Evolutionary conservation across 2,329 filamentous ascomycete species (phyloP).

Genomic region (Alternaria novae-zelandiae): DNA sequence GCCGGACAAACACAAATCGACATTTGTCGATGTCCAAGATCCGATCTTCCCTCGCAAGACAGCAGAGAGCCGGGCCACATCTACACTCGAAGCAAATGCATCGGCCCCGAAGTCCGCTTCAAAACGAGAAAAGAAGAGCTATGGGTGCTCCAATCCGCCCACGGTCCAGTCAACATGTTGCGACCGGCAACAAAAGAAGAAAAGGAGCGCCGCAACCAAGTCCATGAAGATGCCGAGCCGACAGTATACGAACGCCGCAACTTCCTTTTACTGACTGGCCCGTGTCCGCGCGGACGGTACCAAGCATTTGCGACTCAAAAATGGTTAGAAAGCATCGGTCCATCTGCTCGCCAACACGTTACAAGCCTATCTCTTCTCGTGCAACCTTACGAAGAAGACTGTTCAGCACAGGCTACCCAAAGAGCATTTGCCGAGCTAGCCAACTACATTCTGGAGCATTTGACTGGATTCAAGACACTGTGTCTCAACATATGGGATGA

Average conservation of each 20-base stretch:
- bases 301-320: slow-evolving; percentile 39
- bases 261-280: slow-evolving; percentile 37
- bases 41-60: slow-evolving; percentile 5
- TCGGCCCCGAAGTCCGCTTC: slow-evolving; percentile 32
- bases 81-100: slow-evolving; percentile 39
- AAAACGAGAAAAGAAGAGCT: slow-evolving; percentile 19
- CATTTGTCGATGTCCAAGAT: slow-evolving; percentile 31
- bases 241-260: slow-evolving; percentile 34
- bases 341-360: slow-evolving; percentile 23
- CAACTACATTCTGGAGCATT: slow-evolving; percentile 17
- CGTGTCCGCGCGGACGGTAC: slow-evolving; percentile 43
- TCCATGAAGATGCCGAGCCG: slow-evolving; percentile 34
- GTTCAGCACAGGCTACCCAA: slow-evolving; percentile 9
- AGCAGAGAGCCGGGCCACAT: slow-evolving; percentile 32
- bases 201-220: slow-evolving; percentile 12
- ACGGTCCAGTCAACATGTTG: slow-evolving; percentile 38
- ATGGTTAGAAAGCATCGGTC: slow-evolving; percentile 28
- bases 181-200: slow-evolving; percentile 32
- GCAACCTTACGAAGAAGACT: slow-evolving; percentile 42
- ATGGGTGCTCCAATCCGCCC: slow-evolving; percentile 34
- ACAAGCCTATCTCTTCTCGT: slow-evolving; percentile 30
- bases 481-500: slow-evolving; percentile 27
- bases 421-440: slow-evolving; percentile 27
- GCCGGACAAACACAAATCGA: slow-evolving; percentile 34
- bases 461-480: slow-evolving; percentile 23